phyloP scores from a whole-genome alignment of 768 basidiomycete species.

The Boletus vinaceobasis region DNA sequence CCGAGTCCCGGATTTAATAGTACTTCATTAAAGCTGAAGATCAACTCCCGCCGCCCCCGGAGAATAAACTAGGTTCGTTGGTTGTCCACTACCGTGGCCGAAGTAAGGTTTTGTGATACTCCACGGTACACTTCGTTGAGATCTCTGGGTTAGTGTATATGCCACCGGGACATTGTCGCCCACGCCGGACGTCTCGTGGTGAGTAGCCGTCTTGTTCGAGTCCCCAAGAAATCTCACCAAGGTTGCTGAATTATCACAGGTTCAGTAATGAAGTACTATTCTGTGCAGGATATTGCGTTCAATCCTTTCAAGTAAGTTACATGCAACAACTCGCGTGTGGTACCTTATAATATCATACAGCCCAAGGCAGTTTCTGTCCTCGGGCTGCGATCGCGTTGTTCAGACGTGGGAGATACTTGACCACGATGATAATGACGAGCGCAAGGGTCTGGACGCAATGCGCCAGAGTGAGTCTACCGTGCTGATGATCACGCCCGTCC shows the following conservation, averaged over 20 bases:
- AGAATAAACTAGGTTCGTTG: constrained; percentile 48
- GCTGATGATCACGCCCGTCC: not conserved
- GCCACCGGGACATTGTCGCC: constrained; percentile 19
- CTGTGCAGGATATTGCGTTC: constrained; percentile 54
- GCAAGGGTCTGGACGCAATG: constrained; percentile 8
- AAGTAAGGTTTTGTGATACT: constrained; percentile 12
- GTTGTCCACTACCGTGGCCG: constrained; percentile 37
- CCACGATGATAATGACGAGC: constrained; percentile 14
- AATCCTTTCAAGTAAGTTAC: constrained; percentile 44
- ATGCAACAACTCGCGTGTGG: not conserved
- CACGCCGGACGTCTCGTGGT: constrained; percentile 18
- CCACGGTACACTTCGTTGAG: not conserved
- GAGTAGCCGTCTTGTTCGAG: not conserved
- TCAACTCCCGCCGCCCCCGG: constrained; percentile 36
- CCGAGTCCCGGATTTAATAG: constrained; percentile 10
- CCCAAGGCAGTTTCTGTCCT: constrained; percentile 40
- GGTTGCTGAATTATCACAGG: constrained; percentile 5
- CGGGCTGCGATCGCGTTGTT: constrained; percentile 44
- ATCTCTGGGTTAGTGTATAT: constrained; percentile 14
- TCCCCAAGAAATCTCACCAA: not conserved
- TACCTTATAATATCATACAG: constrained; percentile 27
- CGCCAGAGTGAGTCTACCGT: constrained; percentile 14
- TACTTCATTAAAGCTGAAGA: constrained; percentile 1
- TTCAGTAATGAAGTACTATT: constrained; percentile 43
- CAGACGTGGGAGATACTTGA: constrained; percentile 40